These are phyloP conservation scores for Diplocarpon rosae DNA, from an alignment of 2,329 filamentous ascomycete genomes.

Conservation along the genomic window DNA sequence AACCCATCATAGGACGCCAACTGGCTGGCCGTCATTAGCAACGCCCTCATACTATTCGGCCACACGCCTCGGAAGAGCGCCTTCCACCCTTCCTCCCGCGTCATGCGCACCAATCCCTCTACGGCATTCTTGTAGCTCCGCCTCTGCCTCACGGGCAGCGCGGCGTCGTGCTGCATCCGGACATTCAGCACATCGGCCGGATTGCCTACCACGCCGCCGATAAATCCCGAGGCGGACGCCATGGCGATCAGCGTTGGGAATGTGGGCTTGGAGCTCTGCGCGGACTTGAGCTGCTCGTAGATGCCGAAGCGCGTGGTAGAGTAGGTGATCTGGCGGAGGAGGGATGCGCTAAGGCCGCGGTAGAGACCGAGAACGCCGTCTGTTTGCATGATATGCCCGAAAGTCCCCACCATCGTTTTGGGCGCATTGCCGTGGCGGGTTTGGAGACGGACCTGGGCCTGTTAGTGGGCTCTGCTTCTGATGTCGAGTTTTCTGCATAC, in stretches of 20 bases:
- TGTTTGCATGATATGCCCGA: constrained; percentile 65
- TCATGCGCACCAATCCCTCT: constrained; percentile 78
- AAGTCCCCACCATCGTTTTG: constrained; percentile 75
- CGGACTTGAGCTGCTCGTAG: constrained; percentile 84
- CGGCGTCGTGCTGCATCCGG: constrained; percentile 90
- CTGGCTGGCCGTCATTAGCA: constrained; percentile 81
- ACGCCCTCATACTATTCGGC: constrained; percentile 70
- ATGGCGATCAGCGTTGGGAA: constrained; percentile 73
- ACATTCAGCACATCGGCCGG: constrained; percentile 95
- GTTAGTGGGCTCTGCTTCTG: background rate
- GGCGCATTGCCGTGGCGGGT: constrained; percentile 67
- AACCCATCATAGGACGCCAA: constrained; percentile 77
- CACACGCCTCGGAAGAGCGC: constrained; percentile 77
- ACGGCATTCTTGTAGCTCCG: constrained; percentile 85
- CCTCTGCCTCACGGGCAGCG: constrained; percentile 60
- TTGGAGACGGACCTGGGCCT: constrained; percentile 67
- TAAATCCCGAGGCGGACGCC: constrained; percentile 71
- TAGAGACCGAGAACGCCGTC: constrained; percentile 78
- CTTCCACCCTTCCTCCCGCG: constrained; percentile 65
- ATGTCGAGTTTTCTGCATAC: constrained; percentile 13
- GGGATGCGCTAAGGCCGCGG: constrained; percentile 80
- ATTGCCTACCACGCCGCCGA: constrained; percentile 85
- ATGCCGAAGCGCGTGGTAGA: constrained; percentile 92
- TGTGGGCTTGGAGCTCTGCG: constrained; percentile 43
- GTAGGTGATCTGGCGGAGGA: constrained; percentile 91